These are phyloP conservation scores for Sisymbrium altissimum DNA, from an alignment of 345 rosid genomes.

Conservation along the genomic window DNA sequence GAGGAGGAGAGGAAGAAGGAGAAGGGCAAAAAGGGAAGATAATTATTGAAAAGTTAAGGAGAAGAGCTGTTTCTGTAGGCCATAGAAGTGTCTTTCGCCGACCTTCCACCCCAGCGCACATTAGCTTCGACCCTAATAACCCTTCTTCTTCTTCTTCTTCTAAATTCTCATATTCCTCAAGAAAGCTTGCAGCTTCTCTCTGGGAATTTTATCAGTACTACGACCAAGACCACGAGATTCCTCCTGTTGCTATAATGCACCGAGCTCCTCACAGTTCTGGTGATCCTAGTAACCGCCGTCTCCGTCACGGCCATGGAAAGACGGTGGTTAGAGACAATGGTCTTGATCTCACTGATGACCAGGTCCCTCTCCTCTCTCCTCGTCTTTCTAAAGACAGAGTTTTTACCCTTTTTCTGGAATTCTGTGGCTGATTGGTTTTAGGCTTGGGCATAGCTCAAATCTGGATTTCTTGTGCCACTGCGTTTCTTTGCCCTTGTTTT, in stretches of 20 bases:
- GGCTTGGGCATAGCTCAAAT: conserved; percentile 7
- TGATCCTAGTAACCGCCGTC: conserved; percentile 42
- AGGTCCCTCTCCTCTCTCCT: conserved; percentile 40
- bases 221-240: conserved; percentile 17
- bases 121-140: conserved; percentile 28
- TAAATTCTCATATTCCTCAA: conserved; percentile 16
- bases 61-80: conserved; percentile 36
- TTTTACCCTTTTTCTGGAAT: neutral
- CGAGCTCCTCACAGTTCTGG: conserved; percentile 31
- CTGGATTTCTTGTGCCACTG: neutral
- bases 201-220: conserved; percentile 57
- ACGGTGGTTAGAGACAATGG: conserved; percentile 48
- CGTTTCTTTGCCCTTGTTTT: neutral
- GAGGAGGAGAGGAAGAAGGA: neutral
- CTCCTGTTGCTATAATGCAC: conserved; percentile 55
- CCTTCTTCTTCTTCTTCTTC: neutral
- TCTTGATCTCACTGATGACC: conserved; percentile 60
- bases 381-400: neutral
- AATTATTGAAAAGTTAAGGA: conserved; percentile 25
- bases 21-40: conserved; percentile 36
- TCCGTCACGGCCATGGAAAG: conserved; percentile 42
- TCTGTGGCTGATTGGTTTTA: neutral
- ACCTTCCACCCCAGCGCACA: conserved; percentile 28
- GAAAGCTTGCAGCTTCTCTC: conserved; percentile 39
- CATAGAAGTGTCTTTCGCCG: conserved; percentile 26